These are phyloP conservation scores for Rhizopogon roseolus DNA, from an alignment of 768 basidiomycete genomes.

Conservation along the genomic window DNA sequence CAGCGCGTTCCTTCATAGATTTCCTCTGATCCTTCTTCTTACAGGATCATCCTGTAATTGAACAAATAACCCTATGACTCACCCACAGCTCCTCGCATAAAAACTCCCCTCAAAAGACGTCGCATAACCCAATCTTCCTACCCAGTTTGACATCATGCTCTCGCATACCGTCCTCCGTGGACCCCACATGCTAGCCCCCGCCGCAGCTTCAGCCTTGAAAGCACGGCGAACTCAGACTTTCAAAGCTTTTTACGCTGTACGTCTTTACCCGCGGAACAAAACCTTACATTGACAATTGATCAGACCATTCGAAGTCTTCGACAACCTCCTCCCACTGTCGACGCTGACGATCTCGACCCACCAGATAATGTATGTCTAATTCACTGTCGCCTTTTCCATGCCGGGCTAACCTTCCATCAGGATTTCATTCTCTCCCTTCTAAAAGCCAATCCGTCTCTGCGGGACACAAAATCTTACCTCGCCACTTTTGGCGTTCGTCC, in stretches of 20 bases:
- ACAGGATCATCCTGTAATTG: not conserved
- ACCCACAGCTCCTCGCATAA: conserved; percentile 12
- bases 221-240: conserved; percentile 35
- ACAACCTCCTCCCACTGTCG: conserved; percentile 8
- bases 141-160: conserved; percentile 27
- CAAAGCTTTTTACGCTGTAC: conserved; percentile 54
- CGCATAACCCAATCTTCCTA: not conserved
- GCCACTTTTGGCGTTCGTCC: conserved; percentile 82
- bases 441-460: conserved; percentile 83
- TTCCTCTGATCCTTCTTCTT: not conserved
- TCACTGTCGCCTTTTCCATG: not conserved
- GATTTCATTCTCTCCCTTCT: conserved; percentile 96
- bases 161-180: conserved; percentile 24
- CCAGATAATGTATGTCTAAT: conserved; percentile 46
- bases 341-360: conserved; percentile 22
- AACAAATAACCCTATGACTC: not conserved
- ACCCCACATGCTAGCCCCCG: conserved; percentile 24
- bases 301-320: conserved; percentile 29
- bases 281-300: conserved; percentile 14
- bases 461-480: conserved; percentile 89
- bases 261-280: conserved; percentile 11
- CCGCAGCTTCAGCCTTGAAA: conserved; percentile 26
- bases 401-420: conserved; percentile 36
- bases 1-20: not conserved
- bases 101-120: not conserved